Base-by-base conservation (phyloP, 139 green algal genomes). In the Diplosphaera chodatii region DNA sequence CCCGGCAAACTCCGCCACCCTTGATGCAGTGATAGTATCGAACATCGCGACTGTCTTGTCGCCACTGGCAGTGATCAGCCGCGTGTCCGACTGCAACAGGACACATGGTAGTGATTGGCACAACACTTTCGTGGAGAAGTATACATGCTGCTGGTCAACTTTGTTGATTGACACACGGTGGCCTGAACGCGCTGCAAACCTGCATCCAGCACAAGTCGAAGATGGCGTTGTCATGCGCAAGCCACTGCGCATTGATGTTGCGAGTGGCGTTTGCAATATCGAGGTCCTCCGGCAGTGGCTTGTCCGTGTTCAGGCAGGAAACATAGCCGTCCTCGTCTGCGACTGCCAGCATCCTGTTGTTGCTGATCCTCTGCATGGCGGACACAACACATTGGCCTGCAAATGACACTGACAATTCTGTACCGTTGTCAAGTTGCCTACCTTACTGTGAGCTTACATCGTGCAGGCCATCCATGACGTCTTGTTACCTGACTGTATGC, bases 201-300 rank as follows among this genome's bases (percentile, higher is more conserved):
- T 91, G 74, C 25, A 69, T 79, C 91, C 91, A 96, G 3, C 79
- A 74, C 4, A 94, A 32, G 81, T 94, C 90, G 73, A 92, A 96
- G 18, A 96, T 84, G 23, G 85, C 86, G 72, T 96, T 96, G 28
- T 84, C 64, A 75, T 95, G 88, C 27, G 84, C 87, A 32, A 75
- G 32, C 86, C 86, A 96, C 66, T 87, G 81, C 5, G 87, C 87
- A 3, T 40, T 59, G 63, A 40, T 55, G 21, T 78, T 76, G 25
- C 79, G 73, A 21, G 67, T 69, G 28, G 63, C 59, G 1, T 72
- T 18, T 34, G 27, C 8, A 1, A 22, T 5, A 28, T 63, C 18
- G 10, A 81, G 71, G 15, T 30, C 55, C 1, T 55, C 22, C 4
- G 84, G 74, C 40, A 84, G 81, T 18, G 74, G 28, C 13, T 66